phyloP scores from a whole-genome alignment of 352 stramenopile genomes.

The Globisporangium nagaii region DNA sequence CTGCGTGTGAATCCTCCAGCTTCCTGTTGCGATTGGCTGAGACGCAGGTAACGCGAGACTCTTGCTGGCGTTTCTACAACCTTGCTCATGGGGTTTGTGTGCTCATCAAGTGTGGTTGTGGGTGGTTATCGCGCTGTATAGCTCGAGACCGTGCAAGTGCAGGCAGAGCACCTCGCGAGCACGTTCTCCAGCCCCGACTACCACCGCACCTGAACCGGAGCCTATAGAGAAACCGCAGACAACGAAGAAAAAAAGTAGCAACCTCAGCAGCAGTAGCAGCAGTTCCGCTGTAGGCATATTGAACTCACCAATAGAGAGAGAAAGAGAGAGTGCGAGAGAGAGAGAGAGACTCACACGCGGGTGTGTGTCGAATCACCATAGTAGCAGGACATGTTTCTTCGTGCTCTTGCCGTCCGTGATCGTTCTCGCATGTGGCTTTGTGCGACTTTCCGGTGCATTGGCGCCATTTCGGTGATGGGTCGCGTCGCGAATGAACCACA shows the following conservation, averaged over 20 bases:
- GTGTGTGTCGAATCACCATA: too few species aligned
- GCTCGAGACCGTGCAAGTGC: slow-evolving; percentile 69
- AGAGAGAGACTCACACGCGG: too few species aligned
- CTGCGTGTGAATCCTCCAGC: not conserved
- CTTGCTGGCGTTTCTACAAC: not conserved
- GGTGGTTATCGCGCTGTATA: too few species aligned
- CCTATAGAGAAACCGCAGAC: slow-evolving; percentile 2
- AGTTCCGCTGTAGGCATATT: not conserved
- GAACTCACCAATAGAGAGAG: slow-evolving; percentile 1
- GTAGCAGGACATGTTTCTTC: too few species aligned
- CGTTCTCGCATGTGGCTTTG: too few species aligned
- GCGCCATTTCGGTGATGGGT: too few species aligned
- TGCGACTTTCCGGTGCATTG: too few species aligned
- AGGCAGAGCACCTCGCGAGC: slow-evolving; percentile 49
- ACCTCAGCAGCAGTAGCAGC: not conserved
- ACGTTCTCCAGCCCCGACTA: slow-evolving; percentile 69
- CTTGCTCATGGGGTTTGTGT: not conserved
- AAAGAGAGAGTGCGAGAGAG: too few species aligned
- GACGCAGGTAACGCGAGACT: slow-evolving; percentile 30
- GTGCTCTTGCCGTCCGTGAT: too few species aligned
- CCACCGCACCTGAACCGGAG: slow-evolving; percentile 26
- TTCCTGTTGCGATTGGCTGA: slow-evolving; percentile 56
- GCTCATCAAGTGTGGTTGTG: not conserved
- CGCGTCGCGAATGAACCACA: too few species aligned
- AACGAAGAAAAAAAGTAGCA: not conserved